Base-by-base conservation (phyloP, 2,329 filamentous ascomycete species). In the Fusarium chlamydosporum region DNA sequence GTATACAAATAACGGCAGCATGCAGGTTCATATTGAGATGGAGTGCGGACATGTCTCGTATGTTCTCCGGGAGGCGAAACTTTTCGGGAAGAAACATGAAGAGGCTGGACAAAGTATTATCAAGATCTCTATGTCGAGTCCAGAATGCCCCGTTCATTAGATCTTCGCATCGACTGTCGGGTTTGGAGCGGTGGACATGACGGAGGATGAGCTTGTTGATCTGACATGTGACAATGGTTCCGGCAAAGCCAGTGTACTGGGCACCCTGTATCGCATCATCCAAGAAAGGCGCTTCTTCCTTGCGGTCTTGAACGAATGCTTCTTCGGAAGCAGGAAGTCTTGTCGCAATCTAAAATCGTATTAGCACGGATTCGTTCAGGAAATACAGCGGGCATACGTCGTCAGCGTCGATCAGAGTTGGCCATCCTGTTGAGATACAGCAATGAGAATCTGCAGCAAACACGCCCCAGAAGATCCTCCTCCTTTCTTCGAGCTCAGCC, bases 11-110 rank as follows among this genome's bases (percentile, higher is more conserved):
- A 10, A 92, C 88, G 2, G 92, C 91, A 1, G 94, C 93, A 74
- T 97, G 94, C 4, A 97, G 87, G 74, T 92, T 94, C 83, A 97
- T 91, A 68, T 97, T 97, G 51, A 90, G 84, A 76, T 97, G 94
- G 0, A 97, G 86, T 8, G 93, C 88, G 45, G 92, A 89, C 1
- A 91, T 85, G 70, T 97, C 88, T 38, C 85, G 83, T 52, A 92
- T 80, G 13, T 90, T 89, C 27, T 83, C 80, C 0, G 94, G 93
- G 26, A 97, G 80, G 35, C 92, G 88, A 42, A 97, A 85, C 61
- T 88, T 83, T 58, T 91, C 89, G 0, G 95, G 94, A 7, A 97
- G 82, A 33, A 91, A 91, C 77, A 97, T 88, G 56, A 94, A 91
- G 6, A 90, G 89, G 72, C 90, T 92, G 4, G 92, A 89, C 2